Conservation (phyloP, 495 filamentous ascomycete genomes). For the Aspergillus coremiiformis region DNA sequence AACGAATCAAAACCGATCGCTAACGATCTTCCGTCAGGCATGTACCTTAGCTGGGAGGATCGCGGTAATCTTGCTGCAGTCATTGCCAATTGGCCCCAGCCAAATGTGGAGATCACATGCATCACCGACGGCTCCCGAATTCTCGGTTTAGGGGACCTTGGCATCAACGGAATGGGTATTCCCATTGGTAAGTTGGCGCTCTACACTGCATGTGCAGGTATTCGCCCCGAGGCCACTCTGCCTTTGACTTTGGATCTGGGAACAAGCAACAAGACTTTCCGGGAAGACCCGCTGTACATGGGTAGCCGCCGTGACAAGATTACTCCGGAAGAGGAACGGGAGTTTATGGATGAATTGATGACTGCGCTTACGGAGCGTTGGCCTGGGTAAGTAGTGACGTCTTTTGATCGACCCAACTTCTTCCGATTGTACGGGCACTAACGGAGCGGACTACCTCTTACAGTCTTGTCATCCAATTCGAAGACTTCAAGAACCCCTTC, state of each 20-base stretch:
- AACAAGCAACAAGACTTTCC: slow-evolving; percentile 80
- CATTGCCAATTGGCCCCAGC: slow-evolving; percentile 82
- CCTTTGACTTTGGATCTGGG: slow-evolving; percentile 89
- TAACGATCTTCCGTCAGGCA: slow-evolving; percentile 36
- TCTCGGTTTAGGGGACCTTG: slow-evolving; percentile 89
- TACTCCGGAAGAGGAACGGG: slow-evolving; percentile 70
- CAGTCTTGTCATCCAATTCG: slow-evolving; percentile 93
- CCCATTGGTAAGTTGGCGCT: slow-evolving; percentile 91
- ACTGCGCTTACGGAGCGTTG: slow-evolving; percentile 76
- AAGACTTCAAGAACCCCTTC: slow-evolving; percentile 99
- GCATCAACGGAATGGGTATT: slow-evolving; percentile 97
- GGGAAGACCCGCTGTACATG: slow-evolving; percentile 90
- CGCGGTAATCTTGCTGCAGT: slow-evolving; percentile 74
- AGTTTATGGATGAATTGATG: slow-evolving; percentile 98
- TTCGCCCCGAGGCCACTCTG: slow-evolving; percentile 84
- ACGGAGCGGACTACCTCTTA: slow-evolving; percentile 9
- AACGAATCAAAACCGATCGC: slow-evolving; percentile 24
- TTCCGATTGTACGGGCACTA: slow-evolving; percentile 17
- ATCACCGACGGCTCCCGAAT: slow-evolving; percentile 97
- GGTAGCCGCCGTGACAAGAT: slow-evolving; percentile 79
- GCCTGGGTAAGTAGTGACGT: slow-evolving; percentile 53
- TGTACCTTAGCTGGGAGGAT: slow-evolving; percentile 91
- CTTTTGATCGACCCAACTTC: slow-evolving; percentile 8
- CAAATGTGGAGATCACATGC: slow-evolving; percentile 86
- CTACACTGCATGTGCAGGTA: slow-evolving; percentile 94